A percentile compares a stretch with the other conserved stretches of the same genome.
Evolutionary conservation across 2,329 filamentous ascomycete species (phyloP).

Genomic region (Diaporthe sp.): DNA sequence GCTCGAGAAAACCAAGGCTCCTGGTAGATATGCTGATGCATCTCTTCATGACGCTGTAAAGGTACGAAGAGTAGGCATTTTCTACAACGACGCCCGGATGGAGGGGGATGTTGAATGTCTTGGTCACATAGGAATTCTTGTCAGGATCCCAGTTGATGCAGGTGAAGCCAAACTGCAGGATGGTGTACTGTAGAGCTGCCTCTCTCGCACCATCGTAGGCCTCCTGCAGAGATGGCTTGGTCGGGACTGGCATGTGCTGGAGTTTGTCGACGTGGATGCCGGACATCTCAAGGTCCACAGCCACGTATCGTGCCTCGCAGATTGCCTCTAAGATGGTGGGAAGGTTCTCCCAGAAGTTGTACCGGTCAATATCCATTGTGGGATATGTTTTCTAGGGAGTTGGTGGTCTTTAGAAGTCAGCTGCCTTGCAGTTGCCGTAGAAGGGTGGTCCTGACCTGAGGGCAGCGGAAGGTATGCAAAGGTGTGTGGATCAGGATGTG

Average conservation of each 20-base stretch:
- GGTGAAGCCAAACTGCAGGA: constrained; percentile 51
- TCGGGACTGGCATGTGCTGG: background rate
- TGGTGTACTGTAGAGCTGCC: constrained; percentile 44
- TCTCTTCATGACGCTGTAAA: constrained; percentile 42
- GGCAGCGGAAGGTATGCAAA: background rate
- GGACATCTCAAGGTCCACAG: constrained; percentile 52
- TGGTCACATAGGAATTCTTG: constrained; percentile 37
- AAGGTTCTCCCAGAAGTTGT: constrained; percentile 44
- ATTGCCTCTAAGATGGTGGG: constrained; percentile 44
- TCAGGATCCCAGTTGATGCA: constrained; percentile 40
- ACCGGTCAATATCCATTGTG: constrained; percentile 42
- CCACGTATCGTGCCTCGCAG: constrained; percentile 43
- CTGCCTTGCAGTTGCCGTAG: background rate
- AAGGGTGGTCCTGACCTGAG: background rate
- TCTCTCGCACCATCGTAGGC: constrained; percentile 43
- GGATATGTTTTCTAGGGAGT: background rate
- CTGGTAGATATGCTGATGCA: constrained; percentile 42
- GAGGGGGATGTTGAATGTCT: constrained; percentile 46
- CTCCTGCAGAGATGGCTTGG: constrained; percentile 32
- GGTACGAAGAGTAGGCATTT: background rate
- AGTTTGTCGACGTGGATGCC: constrained; percentile 40
- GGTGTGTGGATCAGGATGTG: background rate
- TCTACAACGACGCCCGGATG: constrained; percentile 42
- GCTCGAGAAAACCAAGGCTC: constrained; percentile 44
- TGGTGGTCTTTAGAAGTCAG: too few species aligned